A percentile compares a stretch with the other conserved stretches of the same genome.
Conservation (phyloP, 805 yeast species). For the Lipomyces yamadae region DNA sequence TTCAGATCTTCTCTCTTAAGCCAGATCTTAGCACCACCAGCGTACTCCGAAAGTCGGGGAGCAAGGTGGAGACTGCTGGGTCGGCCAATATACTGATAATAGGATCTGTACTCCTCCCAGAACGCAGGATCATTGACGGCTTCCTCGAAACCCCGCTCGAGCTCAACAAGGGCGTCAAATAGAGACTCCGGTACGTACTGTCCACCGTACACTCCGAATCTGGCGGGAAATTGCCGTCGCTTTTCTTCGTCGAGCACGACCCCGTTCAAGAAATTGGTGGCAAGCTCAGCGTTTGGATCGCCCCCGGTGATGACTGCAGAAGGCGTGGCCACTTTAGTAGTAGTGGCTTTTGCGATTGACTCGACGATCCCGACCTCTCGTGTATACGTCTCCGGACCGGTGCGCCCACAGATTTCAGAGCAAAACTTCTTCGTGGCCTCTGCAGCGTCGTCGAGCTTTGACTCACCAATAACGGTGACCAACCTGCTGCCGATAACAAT, state of each 20-base stretch:
- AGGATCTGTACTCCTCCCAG: slow-evolving; percentile 88
- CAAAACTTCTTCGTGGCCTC: slow-evolving; percentile 68
- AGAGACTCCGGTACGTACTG: slow-evolving; percentile 98
- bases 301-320: slow-evolving; percentile 43
- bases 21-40: slow-evolving; percentile 97
- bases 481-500: slow-evolving; percentile 94
- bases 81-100: slow-evolving; percentile 93
- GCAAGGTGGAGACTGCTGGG: slow-evolving; percentile 93
- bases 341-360: slow-evolving; percentile 39
- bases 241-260: slow-evolving; percentile 22
- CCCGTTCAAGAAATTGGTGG: slow-evolving; percentile 28
- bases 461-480: slow-evolving; percentile 68
- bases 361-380: slow-evolving; percentile 43
- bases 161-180: slow-evolving; percentile 86
- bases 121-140: slow-evolving; percentile 88
- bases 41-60: slow-evolving; percentile 82
- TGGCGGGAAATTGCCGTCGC: slow-evolving; percentile 53
- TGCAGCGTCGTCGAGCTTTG: slow-evolving; percentile 64
- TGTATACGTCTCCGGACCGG: slow-evolving; percentile 5
- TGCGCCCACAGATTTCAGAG: slow-evolving; percentile 28
- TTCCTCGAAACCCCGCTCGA: slow-evolving; percentile 83
- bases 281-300: slow-evolving; percentile 46
- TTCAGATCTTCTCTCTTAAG: slow-evolving; percentile 89
- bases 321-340: slow-evolving; percentile 29
- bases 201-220: slow-evolving; percentile 96